Conservation (phyloP, 306 rosid genomes). For the Prunus kanzakura region DNA sequence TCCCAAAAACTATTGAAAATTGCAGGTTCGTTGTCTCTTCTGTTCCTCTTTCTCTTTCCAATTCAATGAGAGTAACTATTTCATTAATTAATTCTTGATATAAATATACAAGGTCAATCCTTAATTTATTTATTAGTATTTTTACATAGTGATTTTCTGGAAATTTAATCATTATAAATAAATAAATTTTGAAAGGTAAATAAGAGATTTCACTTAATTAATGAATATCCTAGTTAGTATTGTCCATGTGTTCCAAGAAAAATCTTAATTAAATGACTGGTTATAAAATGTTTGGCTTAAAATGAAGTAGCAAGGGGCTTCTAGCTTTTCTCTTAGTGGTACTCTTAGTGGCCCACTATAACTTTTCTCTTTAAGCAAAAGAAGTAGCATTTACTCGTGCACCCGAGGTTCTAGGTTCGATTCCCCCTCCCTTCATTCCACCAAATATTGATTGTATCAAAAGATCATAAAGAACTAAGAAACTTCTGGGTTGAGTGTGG, state of each 20-base stretch:
- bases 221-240: not conserved
- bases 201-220: not conserved
- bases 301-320: too few relatives aligned
- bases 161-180: not conserved
- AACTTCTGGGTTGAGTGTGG: too few relatives aligned
- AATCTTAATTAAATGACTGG: not conserved
- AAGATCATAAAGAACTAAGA: too few relatives aligned
- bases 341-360: not conserved
- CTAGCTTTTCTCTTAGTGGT: too few relatives aligned
- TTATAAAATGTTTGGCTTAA: not conserved
- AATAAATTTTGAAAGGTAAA: not conserved
- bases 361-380: not conserved
- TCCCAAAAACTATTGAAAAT: slow-evolving; percentile 78
- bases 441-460: too few relatives aligned
- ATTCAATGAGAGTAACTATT: not conserved
- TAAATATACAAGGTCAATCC: not conserved
- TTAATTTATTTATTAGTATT: not conserved
- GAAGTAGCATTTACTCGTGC: too few relatives aligned
- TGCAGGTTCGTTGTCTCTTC: slow-evolving; percentile 54
- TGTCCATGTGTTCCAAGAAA: not conserved
- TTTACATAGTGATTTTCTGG: not conserved
- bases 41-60: not conserved
- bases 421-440: too few relatives aligned
- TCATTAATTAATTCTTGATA: not conserved
- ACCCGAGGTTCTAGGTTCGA: too few relatives aligned